Evolutionary conservation across 179 eudicot species (phyloP), one percentile per base, ranked within the genome.

Genomic region (Beta macrorhiza): DNA sequence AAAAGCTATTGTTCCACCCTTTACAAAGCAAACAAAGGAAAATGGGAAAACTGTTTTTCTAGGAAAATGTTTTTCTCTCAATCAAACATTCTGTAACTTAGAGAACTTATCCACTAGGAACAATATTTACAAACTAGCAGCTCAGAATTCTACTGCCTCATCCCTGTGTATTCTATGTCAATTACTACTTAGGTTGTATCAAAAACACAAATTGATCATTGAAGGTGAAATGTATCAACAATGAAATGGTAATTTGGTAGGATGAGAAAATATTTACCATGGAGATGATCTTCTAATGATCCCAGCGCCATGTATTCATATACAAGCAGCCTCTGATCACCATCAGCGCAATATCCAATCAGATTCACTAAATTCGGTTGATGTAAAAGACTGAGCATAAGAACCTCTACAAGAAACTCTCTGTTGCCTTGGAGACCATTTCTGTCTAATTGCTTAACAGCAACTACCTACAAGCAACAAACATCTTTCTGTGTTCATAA

Each of bases 381-480:
- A 83, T 93, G 98, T 58, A 95, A 85, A 82, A 95, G 97, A 87
- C 99, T 95, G 70, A 95, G 97, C 99, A 95, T 95, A 63, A 95
- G 93, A 85, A 95, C 99, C 87, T 95, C 99, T 45, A 95, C 99
- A 15, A 95, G 86, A 84, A 95, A 95, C 76, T 95, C 99, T 78
- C 98, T 87, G 85, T 95, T 95, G 51, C 98, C 98, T 81, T 95
- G 98, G 79, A 95, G 97, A 83, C 98, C 98, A 81, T 95, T 87
- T 84, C 97, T 95, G 79, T 95, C 98, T 87, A 95, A 84, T 86
- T 95, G 97, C 79, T 95, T 95, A 7, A 95, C 98, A 70, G 98
- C 99, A 79, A 95, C 95, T 71, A 85, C 93, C 99, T 95, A 89
- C 77, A 74, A 52, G 65, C 75, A 42, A 72, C 12, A 44, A 29